Evolutionary conservation across 2,329 filamentous ascomycete genomes (phyloP).

Genomic region (Sclerotinia borealis): DNA sequence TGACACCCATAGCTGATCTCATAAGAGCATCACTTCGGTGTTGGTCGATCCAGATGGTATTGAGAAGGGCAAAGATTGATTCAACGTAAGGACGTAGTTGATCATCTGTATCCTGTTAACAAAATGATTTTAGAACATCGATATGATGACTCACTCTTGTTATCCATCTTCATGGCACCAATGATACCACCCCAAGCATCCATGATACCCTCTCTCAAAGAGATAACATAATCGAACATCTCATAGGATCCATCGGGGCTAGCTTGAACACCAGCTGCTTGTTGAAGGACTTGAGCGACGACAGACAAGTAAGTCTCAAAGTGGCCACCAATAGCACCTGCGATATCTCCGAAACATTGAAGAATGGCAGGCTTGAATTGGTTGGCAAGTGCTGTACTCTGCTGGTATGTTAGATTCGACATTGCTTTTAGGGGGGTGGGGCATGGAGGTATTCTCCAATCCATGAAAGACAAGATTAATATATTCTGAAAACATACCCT

Average conservation of each 20-base stretch:
- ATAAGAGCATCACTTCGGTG: constrained; percentile 90
- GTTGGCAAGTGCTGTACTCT: constrained; percentile 82
- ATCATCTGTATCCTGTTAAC: constrained; percentile 47
- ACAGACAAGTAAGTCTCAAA: constrained; percentile 92
- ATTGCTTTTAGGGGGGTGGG: background rate
- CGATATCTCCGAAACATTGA: constrained; percentile 97
- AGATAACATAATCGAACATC: constrained; percentile 95
- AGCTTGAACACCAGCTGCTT: constrained; percentile 78
- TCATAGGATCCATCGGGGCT: constrained; percentile 79
- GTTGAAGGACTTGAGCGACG: constrained; percentile 88
- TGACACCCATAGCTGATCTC: constrained; percentile 92
- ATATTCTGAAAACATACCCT: constrained; percentile 49
- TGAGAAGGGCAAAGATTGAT: constrained; percentile 81
- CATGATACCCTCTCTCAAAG: constrained; percentile 94
- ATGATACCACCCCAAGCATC: constrained; percentile 98
- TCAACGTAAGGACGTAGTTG: constrained; percentile 72
- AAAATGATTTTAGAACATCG: background rate
- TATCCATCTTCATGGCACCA: constrained; percentile 80
- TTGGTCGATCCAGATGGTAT: constrained; percentile 70
- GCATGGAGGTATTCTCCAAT: background rate
- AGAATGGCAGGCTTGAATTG: constrained; percentile 98
- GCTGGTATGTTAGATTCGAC: constrained; percentile 15
- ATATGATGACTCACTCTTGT: constrained; percentile 55
- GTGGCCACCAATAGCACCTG: constrained; percentile 81
- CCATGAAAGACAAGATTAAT: background rate